Evolutionary conservation across 139 green algal genomes (phyloP).

Genomic region (Edaphochlamys debaryana): DNA sequence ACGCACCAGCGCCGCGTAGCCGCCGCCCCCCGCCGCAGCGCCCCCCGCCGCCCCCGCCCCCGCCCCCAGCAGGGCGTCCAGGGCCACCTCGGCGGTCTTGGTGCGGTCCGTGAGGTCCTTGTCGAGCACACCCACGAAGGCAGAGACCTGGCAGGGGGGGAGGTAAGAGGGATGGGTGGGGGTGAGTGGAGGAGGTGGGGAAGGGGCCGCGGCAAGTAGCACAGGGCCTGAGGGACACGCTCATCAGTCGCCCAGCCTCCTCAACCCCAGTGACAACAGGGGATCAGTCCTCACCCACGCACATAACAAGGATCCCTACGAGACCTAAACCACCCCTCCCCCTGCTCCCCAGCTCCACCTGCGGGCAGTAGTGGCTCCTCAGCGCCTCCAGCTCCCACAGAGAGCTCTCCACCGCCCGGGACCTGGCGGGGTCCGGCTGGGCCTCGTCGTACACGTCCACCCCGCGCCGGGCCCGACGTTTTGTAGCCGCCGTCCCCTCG

Average conservation of each 20-base stretch:
- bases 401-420: constrained; percentile 86
- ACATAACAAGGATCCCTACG: no score
- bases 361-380: constrained; percentile 83
- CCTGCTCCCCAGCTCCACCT: constrained; percentile 59
- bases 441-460: constrained; percentile 69
- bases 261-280: no score
- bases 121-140: constrained; percentile 77
- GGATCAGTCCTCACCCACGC: no score
- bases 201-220: no score
- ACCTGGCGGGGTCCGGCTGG: constrained; percentile 77
- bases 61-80: constrained; percentile 63
- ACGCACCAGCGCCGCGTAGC: constrained; percentile 78
- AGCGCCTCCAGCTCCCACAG: constrained; percentile 95
- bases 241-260: no score
- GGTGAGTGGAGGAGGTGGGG: no score
- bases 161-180: no score
- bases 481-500: no score
- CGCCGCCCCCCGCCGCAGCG: constrained; percentile 25
- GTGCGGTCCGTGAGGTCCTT: constrained; percentile 85
- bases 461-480: not conserved
- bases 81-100: constrained; percentile 84
- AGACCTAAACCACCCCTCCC: not conserved
- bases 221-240: no score
- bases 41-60: not conserved
- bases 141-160: constrained; percentile 81